Percentiles rank a stretch among this genome's conserved stretches.
Evolutionary conservation across 176 grass and related monocot genomes (phyloP).

Genomic region (Lolium perenne): DNA sequence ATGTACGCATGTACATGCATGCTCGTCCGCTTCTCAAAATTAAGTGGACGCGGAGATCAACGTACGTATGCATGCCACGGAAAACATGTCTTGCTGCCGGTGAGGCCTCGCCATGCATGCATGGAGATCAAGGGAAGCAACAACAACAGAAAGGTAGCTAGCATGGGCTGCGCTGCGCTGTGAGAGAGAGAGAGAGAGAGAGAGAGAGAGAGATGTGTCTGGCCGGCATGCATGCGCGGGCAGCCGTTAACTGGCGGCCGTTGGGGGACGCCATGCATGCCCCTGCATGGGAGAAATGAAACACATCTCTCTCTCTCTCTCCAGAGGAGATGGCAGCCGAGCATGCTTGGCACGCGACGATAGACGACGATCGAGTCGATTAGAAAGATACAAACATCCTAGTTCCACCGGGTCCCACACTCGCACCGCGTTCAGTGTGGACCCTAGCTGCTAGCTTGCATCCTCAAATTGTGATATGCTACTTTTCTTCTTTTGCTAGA

Average conservation of each 20-base stretch:
- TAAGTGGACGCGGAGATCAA: neutral
- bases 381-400: slow-evolving; percentile 54
- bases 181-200: neutral
- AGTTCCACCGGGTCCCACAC: slow-evolving; percentile 40
- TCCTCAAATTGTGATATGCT: slow-evolving; percentile 5
- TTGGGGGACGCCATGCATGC: slow-evolving; percentile 32
- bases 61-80: neutral
- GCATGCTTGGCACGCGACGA: slow-evolving; percentile 46
- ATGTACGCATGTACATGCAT: neutral
- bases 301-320: neutral
- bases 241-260: slow-evolving; percentile 30
- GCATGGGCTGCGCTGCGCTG: slow-evolving; percentile 13
- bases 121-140: neutral
- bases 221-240: slow-evolving; percentile 35
- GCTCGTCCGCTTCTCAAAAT: neutral
- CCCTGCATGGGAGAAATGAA: slow-evolving; percentile 18
- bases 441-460: neutral
- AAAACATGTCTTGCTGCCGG: slow-evolving; percentile 20
- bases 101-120: neutral
- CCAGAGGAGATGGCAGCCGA: neutral
- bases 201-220: no score
- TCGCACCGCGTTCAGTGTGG: neutral
- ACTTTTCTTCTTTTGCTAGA: neutral
- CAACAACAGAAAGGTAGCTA: slow-evolving; percentile 6
- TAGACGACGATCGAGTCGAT: slow-evolving; percentile 29